phyloP scores from a whole-genome alignment of 495 filamentous ascomycete species.

The Extremus antarcticus region DNA sequence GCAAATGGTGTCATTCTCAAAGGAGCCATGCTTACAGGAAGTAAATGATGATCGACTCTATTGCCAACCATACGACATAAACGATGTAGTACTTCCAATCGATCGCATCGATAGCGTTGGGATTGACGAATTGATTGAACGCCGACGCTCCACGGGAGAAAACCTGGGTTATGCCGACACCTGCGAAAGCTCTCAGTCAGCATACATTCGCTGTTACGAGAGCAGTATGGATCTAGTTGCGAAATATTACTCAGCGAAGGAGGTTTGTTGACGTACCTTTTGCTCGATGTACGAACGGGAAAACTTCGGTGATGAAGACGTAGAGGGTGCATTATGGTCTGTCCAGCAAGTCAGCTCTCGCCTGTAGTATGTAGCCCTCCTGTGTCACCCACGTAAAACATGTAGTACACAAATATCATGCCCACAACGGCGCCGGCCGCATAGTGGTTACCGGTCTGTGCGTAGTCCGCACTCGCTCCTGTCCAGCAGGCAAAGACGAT shows the following conservation, averaged over 20 bases:
- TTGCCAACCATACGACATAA: conserved; percentile 6
- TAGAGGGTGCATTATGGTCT: conserved; percentile 24
- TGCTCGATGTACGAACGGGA: conserved; percentile 7
- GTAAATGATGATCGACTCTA: conserved; percentile 9
- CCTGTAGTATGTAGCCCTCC: too few species aligned
- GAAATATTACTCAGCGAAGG: conserved; percentile 28
- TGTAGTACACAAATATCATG: conserved; percentile 25
- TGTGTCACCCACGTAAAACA: conserved; percentile 16
- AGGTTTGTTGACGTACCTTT: conserved; percentile 9
- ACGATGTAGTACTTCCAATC: conserved; percentile 11
- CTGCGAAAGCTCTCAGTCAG: conserved; percentile 17
- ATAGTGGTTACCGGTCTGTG: conserved; percentile 13
- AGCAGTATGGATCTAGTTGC: conserved; percentile 28
- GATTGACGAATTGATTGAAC: conserved; percentile 38
- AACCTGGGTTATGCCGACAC: conserved; percentile 5
- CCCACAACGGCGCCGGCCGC: conserved; percentile 15
- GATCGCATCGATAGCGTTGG: conserved; percentile 19
- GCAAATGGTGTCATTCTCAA: too few species aligned
- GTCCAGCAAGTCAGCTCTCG: not conserved
- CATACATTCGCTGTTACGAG: conserved; percentile 58
- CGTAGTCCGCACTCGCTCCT: conserved; percentile 25
- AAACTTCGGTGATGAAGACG: conserved; percentile 10
- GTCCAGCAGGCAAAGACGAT: conserved; percentile 38
- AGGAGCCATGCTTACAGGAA: conserved; percentile 12
- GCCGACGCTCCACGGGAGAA: conserved; percentile 6